Conservation (phyloP, 148 eudicot genomes). For the Rhododendron griersonianum region DNA sequence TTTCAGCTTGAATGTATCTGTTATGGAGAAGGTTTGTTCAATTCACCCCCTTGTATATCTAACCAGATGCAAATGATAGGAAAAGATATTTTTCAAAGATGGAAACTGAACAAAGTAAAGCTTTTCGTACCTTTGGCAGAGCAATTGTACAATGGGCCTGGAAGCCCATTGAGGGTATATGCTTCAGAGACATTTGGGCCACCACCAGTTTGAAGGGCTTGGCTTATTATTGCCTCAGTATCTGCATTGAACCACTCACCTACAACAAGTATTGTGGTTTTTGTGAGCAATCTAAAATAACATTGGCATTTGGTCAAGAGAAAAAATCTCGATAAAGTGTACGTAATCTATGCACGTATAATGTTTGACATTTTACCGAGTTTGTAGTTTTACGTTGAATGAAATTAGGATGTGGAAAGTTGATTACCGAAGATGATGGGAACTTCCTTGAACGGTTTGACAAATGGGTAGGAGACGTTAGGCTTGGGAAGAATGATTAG, state of each 20-base stretch:
- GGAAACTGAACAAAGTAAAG: no score
- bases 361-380: no score
- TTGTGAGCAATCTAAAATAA: background rate
- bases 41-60: background rate
- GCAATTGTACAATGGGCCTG: conserved; percentile 55
- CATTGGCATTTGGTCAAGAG: background rate
- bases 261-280: conserved; percentile 1
- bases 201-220: conserved; percentile 48
- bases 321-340: background rate
- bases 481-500: conserved; percentile 44
- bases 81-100: background rate
- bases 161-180: conserved; percentile 52
- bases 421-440: conserved; percentile 46
- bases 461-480: conserved; percentile 40
- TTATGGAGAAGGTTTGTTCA: background rate
- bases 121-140: conserved; percentile 40
- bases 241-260: conserved; percentile 63
- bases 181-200: conserved; percentile 62
- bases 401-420: background rate
- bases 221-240: conserved; percentile 45
- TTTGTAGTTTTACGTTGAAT: no score
- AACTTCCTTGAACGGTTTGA: conserved; percentile 48
- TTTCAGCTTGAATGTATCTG: conserved; percentile 52
- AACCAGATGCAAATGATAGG: background rate
- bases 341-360: no score